A percentile compares a stretch with the other conserved stretches of the same genome.
phyloP scores from a whole-genome alignment of 2,329 filamentous ascomycete genomes.

The Zymoseptoria ardabiliae region DNA sequence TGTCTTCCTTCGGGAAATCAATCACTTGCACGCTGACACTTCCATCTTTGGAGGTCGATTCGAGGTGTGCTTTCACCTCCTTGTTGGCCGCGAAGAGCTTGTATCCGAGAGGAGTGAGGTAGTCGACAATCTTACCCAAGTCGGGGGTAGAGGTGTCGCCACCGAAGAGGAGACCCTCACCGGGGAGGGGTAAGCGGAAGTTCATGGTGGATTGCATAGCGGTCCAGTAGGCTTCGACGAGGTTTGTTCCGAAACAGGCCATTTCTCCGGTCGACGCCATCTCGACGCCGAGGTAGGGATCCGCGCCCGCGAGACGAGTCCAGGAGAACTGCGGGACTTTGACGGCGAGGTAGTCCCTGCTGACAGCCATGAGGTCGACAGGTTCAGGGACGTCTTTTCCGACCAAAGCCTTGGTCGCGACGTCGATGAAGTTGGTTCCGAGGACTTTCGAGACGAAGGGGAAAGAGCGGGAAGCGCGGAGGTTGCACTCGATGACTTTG shows the following conservation, averaged over 20 bases:
- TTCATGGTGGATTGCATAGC: slow-evolving; percentile 97
- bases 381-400: slow-evolving; percentile 78
- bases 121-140: slow-evolving; percentile 75
- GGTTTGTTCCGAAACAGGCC: slow-evolving; percentile 94
- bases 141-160: slow-evolving; percentile 67
- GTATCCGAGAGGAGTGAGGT: slow-evolving; percentile 82
- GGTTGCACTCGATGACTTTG: slow-evolving; percentile 97
- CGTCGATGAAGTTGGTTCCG: slow-evolving; percentile 92
- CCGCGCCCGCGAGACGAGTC: slow-evolving; percentile 93
- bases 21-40: slow-evolving; percentile 76
- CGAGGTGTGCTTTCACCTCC: slow-evolving; percentile 75
- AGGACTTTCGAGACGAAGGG: slow-evolving; percentile 97
- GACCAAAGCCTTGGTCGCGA: slow-evolving; percentile 85
- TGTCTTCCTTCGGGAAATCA: slow-evolving; percentile 94
- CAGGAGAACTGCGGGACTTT: slow-evolving; percentile 99
- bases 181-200: slow-evolving; percentile 91
- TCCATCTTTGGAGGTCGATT: slow-evolving; percentile 57
- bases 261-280: slow-evolving; percentile 97
- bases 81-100: slow-evolving; percentile 83
- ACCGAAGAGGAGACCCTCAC: slow-evolving; percentile 90
- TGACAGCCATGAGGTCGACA: slow-evolving; percentile 77
- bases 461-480: slow-evolving; percentile 94
- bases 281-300: slow-evolving; percentile 95
- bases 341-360: slow-evolving; percentile 88
- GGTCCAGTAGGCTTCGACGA: slow-evolving; percentile 96